phyloP scores from a whole-genome alignment of 2,329 filamentous ascomycete genomes.

The Thielaviopsis euricoi region DNA sequence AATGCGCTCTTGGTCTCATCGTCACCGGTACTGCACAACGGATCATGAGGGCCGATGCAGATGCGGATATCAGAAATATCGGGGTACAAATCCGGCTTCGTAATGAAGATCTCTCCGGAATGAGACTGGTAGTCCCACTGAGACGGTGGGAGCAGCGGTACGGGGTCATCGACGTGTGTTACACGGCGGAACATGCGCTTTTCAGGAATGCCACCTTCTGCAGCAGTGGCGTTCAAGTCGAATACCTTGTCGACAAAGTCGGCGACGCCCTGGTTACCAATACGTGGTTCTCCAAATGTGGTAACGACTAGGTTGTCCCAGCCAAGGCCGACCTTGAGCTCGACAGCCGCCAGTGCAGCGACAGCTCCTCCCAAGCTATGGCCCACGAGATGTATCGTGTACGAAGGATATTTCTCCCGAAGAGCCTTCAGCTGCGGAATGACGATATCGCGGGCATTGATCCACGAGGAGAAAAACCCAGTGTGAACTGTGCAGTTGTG shows the following conservation, averaged over 20 bases:
- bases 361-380: conserved; percentile 90
- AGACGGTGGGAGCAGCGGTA: conserved; percentile 67
- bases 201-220: conserved; percentile 17
- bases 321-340: conserved; percentile 55
- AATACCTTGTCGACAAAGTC: conserved; percentile 39
- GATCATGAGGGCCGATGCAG: conserved; percentile 58
- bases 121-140: conserved; percentile 85
- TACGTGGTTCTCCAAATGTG: conserved; percentile 77
- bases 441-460: conserved; percentile 52
- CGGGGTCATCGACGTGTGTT: conserved; percentile 74
- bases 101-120: conserved; percentile 75
- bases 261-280: conserved; percentile 41
- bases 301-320: conserved; percentile 63
- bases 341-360: conserved; percentile 69
- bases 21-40: conserved; percentile 50
- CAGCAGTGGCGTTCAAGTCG: conserved; percentile 20
- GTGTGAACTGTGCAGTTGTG: conserved; percentile 81
- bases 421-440: conserved; percentile 48
- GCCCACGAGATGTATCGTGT: conserved; percentile 64
- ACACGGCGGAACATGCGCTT: conserved; percentile 50
- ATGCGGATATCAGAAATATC: conserved; percentile 48
- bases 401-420: conserved; percentile 45
- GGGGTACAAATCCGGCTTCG: conserved; percentile 53
- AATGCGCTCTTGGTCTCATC: conserved; percentile 2
- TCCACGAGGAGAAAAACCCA: conserved; percentile 79